A percentile compares a stretch with the other conserved stretches of the same genome.
These are phyloP conservation scores for Carex cristatella DNA, from an alignment of 176 grass and related monocot species.

Conservation along the genomic window DNA sequence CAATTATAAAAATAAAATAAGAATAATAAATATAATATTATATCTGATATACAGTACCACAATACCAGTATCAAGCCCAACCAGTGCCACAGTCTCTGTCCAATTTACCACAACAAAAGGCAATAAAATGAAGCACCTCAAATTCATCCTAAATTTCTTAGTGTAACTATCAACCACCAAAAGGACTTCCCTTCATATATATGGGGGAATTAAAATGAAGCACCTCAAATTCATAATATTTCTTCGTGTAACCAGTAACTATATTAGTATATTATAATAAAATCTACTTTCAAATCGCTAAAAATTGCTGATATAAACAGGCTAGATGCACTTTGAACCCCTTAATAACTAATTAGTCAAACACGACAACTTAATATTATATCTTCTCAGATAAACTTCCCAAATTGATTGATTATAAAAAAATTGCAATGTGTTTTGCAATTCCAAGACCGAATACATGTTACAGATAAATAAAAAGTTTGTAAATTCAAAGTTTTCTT, in stretches of 20 bases:
- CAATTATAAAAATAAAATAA: too few species aligned
- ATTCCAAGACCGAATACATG: background rate
- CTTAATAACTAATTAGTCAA: background rate
- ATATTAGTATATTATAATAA: background rate
- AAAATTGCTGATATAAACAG: background rate
- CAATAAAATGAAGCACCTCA: too few species aligned
- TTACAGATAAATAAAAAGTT: too few species aligned
- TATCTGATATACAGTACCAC: too few species aligned
- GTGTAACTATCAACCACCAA: background rate
- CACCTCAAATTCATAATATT: background rate
- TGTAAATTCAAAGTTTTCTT: too few species aligned
- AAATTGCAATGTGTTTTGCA: background rate
- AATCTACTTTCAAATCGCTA: background rate
- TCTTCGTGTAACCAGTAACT: background rate
- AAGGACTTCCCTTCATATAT: background rate
- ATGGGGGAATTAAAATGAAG: background rate
- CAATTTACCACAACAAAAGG: too few species aligned
- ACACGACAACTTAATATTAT: background rate
- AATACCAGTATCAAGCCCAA: too few species aligned
- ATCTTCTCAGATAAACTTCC: background rate
- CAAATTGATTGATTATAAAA: constrained; percentile 3
- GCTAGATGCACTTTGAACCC: background rate
- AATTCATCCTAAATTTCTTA: too few species aligned
- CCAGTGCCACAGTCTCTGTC: too few species aligned
- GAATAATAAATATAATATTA: too few species aligned